Evolutionary conservation across 805 yeast species (phyloP), one percentile per base, ranked within the genome.

Genomic region (Torulaspora franciscae): DNA sequence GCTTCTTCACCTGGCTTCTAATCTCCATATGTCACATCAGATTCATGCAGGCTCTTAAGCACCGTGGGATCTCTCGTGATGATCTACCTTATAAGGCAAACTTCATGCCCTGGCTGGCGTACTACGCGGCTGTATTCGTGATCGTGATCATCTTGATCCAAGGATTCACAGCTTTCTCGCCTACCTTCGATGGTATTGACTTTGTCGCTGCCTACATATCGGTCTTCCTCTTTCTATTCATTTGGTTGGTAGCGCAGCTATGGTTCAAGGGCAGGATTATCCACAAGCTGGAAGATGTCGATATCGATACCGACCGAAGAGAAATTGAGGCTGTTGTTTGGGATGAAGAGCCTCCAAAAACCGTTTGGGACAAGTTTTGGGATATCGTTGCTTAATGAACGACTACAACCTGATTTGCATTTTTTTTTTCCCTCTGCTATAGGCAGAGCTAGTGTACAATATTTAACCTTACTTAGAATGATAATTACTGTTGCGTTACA

Each of bases 131-230:
- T 3, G 65, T 72, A 42, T 70, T 76, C 52, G 71, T 82, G 51
- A 62, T 72, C 10, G 51, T 83, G 24, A 75, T 87, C 58, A 75
- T 77, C 23, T 71, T 85, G 49, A 71, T 86, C 49, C 90, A 87
- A 65, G 95, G 95, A 30, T 86, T 75, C 62, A 64, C 74, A 1
- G 76, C 78, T 1, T 86, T 86, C 66, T 77, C 78, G 44, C 65
- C 63, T 8, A 64, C 60, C 23, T 68, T 83, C 56, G 68, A 67
- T 47, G 84, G 76, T 3, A 62, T 76, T 8, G 66, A 68, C 29
- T 86, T 86, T 69, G 77, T 85, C 61, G 78, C 86, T 22, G 76
- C 85, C 19, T 86, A 86, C 59, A 70, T 86, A 45, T 85, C 91
- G 11, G 70, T 83, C 15, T 73, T 84, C 45, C 65, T 83, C 38